Percentiles rank a stretch among this genome's conserved stretches.
phyloP scores from a whole-genome alignment of 2,329 filamentous ascomycete species.

The Aspergillus texensis region DNA sequence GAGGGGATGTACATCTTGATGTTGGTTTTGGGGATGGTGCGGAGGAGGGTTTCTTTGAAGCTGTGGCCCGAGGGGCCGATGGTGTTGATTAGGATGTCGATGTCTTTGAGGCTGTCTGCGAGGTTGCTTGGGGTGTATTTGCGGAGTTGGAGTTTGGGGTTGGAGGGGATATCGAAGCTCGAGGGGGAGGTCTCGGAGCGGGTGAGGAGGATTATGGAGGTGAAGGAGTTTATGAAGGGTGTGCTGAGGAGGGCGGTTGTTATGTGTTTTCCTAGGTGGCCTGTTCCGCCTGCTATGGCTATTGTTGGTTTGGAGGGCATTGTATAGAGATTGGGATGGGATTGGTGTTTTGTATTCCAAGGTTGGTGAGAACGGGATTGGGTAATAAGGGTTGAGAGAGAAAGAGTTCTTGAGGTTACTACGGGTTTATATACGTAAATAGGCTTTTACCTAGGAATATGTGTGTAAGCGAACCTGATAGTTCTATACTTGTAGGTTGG shows the following conservation, averaged over 20 bases:
- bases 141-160: slow-evolving; percentile 19
- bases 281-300: slow-evolving; percentile 32
- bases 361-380: too few species aligned
- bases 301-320: slow-evolving; percentile 12
- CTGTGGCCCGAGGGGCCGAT: slow-evolving; percentile 29
- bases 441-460: background rate
- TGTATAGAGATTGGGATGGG: too few species aligned
- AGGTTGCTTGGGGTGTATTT: slow-evolving; percentile 27
- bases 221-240: slow-evolving; percentile 22
- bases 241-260: slow-evolving; percentile 26
- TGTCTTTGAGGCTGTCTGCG: slow-evolving; percentile 26
- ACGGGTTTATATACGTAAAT: background rate
- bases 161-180: background rate
- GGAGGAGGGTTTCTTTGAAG: slow-evolving; percentile 33
- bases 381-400: too few species aligned
- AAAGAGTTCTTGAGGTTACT: background rate
- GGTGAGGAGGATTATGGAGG: slow-evolving; percentile 29
- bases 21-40: slow-evolving; percentile 24
- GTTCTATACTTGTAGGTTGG: too few species aligned
- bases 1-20: slow-evolving; percentile 40
- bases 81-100: slow-evolving; percentile 37
- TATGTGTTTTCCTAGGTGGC: slow-evolving; percentile 28
- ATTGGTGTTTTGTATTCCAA: too few species aligned
- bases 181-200: slow-evolving; percentile 11
- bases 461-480: too few species aligned